Base-by-base conservation (phyloP, 2,329 filamentous ascomycete species). In the Aspergillus cejpii region DNA sequence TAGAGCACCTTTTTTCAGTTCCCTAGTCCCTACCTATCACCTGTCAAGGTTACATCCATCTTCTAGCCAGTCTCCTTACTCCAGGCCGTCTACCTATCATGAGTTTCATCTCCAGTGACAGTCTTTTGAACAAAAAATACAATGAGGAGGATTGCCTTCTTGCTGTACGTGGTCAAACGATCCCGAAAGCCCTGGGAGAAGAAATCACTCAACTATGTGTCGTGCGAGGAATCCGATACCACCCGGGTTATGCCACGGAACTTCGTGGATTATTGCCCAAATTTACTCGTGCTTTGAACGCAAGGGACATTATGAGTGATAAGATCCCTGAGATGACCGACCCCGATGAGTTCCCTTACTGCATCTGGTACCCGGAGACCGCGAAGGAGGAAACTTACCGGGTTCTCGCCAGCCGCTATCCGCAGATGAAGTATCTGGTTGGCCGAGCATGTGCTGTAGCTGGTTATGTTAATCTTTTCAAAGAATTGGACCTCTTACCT, bases 291-390 rank as follows among this genome's bases (percentile, higher is more conserved):
- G 44, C 50, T 19, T 28, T 36, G 3, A 43, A 45, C 28, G 44
- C 53, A 26, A 40, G 51, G 23, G 34, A 45, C 5, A 54, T 57
- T 21, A 54, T 53, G 51, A 56, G 51, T 45, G 23, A 51, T 23
- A 37, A 42, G 1, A 53, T 71, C 7, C 67, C 64, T 0, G 41
- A 58, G 10, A 60, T 60, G 24, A 40, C 47, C 2, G 33, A 50
- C 11, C 44, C 52, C 5, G 50, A 58, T 3, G 45, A 55, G 1
- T 37, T 58, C 12, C 68, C 66, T 0, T 72, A 72, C 50, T 73
- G 69, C 44, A 68, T 73, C 37, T 72, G 68, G 67, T 49, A 69
- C 48, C 70, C 69, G 0, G 59, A 69, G 1, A 21, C 63, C 0
- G 62, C 69, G 1, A 48, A 43, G 0, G 64, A 71, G 44, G 59